Evolutionary conservation across 2,329 filamentous ascomycete species (phyloP).

Genomic region (Camptophora hylomeconis): DNA sequence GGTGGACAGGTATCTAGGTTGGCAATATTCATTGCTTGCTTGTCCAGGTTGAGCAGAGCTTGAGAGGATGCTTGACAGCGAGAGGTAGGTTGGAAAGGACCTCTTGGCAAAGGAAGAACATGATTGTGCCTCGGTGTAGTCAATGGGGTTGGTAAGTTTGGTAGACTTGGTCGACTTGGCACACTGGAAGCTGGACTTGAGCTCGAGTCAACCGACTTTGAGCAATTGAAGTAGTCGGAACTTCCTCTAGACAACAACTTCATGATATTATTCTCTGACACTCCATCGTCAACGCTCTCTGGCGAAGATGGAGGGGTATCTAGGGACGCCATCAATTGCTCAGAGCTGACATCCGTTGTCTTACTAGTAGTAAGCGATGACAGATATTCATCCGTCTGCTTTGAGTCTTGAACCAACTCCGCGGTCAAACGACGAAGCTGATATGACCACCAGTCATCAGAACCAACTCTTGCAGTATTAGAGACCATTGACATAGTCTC

Average conservation of each 20-base stretch:
- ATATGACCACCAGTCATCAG: conserved; percentile 6
- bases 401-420: background rate
- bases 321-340: conserved; percentile 5
- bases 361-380: no score
- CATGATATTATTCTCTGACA: conserved; percentile 1
- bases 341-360: no score
- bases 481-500: conserved; percentile 10
- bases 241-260: background rate
- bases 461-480: conserved; percentile 4
- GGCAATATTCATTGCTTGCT: conserved; percentile 40
- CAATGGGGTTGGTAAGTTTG: conserved; percentile 47
- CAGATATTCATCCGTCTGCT: conserved; percentile 3
- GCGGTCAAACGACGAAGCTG: conserved; percentile 4
- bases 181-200: background rate
- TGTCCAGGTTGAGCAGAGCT: conserved; percentile 45
- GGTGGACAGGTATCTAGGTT: conserved; percentile 39
- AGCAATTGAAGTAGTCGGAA: conserved; percentile 6
- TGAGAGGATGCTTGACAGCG: conserved; percentile 42
- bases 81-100: conserved; percentile 45
- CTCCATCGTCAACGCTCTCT: conserved; percentile 1
- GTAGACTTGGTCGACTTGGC: conserved; percentile 11
- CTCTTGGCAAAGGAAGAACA: conserved; percentile 20
- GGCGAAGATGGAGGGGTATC: background rate
- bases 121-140: conserved; percentile 41
- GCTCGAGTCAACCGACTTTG: conserved; percentile 8